A percentile compares a stretch with the other conserved stretches of the same genome.
Conservation (phyloP, 2,329 filamentous ascomycete species). For the Elsinoe fawcettii region DNA sequence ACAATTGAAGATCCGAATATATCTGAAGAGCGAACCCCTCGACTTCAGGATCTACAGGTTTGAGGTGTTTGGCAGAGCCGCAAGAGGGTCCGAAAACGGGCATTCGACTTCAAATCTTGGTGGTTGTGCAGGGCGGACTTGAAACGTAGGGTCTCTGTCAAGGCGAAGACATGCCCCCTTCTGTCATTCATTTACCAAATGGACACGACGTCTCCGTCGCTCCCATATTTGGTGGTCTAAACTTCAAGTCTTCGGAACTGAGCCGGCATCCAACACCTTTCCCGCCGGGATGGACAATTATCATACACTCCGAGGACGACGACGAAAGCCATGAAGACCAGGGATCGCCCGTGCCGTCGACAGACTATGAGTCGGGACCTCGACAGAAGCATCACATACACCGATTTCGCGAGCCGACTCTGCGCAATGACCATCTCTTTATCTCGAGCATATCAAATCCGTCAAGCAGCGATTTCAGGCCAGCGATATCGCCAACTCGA, state of each 20-base stretch:
- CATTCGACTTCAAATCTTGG: conserved; percentile 4
- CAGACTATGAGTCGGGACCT: conserved; percentile 21
- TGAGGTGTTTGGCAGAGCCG: conserved; percentile 2
- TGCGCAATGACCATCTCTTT: conserved; percentile 74
- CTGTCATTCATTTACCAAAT: conserved; percentile 68
- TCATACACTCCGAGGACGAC: conserved; percentile 63
- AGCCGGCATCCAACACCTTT: conserved; percentile 62
- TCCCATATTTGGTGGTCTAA: conserved; percentile 83
- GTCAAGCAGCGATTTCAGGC: conserved; percentile 71
- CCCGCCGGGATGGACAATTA: conserved; percentile 83
- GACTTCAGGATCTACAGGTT: neutral
- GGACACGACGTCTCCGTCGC: conserved; percentile 74
- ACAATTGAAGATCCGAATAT: neutral
- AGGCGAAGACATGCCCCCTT: conserved; percentile 32
- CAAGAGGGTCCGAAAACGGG: neutral
- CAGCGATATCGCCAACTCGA: conserved; percentile 69
- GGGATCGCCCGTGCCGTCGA: conserved; percentile 25
- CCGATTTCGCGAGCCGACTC: conserved; percentile 65
- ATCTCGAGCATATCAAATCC: conserved; percentile 88
- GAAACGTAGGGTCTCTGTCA: neutral
- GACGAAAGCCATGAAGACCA: conserved; percentile 28
- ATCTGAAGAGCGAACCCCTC: neutral
- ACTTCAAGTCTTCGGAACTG: conserved; percentile 76
- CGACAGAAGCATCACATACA: conserved; percentile 42
- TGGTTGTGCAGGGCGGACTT: neutral